Evolutionary conservation across 1,139 yeast species (phyloP).

Genomic region (Saccharomyces hybrid): DNA sequence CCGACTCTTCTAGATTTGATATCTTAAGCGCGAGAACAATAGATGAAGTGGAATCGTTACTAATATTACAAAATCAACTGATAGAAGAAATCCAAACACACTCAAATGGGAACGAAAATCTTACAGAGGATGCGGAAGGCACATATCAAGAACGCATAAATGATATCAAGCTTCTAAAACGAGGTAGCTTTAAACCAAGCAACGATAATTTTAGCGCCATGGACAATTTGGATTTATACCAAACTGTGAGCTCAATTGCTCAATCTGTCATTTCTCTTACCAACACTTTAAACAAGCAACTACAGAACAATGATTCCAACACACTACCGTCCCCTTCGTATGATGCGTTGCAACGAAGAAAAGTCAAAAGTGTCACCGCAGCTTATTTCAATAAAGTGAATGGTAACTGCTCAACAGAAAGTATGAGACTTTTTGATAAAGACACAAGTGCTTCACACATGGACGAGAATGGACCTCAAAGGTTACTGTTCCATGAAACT

Average conservation of each 20-base stretch:
- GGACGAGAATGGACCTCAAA: conserved; percentile 20
- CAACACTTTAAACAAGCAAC: conserved; percentile 16
- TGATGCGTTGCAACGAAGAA: conserved; percentile 19
- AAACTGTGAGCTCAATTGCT: conserved; percentile 30
- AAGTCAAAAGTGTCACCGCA: conserved; percentile 18
- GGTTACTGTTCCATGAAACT: conserved; percentile 21
- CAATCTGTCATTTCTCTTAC: conserved; percentile 29
- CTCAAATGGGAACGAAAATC: background rate
- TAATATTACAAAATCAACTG: conserved; percentile 32
- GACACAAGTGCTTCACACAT: conserved; percentile 2
- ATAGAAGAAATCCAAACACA: conserved; percentile 19
- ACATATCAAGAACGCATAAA: background rate
- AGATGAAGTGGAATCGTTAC: conserved; percentile 51
- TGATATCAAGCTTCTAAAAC: conserved; percentile 4
- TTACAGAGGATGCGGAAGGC: background rate
- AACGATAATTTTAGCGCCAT: conserved; percentile 21
- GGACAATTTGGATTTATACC: conserved; percentile 31
- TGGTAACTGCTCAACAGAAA: background rate
- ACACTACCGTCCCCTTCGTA: conserved; percentile 17
- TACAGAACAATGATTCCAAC: conserved; percentile 5
- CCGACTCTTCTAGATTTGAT: conserved; percentile 49
- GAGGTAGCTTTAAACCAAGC: background rate
- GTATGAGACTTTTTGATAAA: conserved; percentile 5
- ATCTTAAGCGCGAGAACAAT: conserved; percentile 70
- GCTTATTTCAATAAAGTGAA: conserved; percentile 6